A percentile compares a stretch with the other conserved stretches of the same genome.
Evolutionary conservation across 1,284 basidiomycete genomes (phyloP).

Genomic region (Xerocomus minutiporus): DNA sequence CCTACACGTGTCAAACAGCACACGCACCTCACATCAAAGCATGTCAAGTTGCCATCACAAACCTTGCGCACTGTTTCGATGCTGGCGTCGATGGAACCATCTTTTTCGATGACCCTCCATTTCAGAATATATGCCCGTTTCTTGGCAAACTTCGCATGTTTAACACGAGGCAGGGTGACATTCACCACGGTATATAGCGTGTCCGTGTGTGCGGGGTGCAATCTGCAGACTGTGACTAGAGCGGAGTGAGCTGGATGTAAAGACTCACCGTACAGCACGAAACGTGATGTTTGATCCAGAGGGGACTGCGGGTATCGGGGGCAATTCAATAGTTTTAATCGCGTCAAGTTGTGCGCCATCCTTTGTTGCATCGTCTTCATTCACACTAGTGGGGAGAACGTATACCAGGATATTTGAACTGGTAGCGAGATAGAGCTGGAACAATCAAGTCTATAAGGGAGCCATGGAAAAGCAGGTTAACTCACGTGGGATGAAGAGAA

Average conservation of each 20-base stretch:
- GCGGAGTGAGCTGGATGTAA: not conserved
- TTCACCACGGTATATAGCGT: conserved; percentile 76
- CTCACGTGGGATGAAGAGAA: conserved; percentile 55
- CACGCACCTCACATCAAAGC: conserved; percentile 77
- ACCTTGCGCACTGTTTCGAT: conserved; percentile 58
- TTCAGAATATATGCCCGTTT: conserved; percentile 60
- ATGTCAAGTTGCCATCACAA: conserved; percentile 76
- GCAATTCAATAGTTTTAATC: conserved; percentile 50
- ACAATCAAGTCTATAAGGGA: conserved; percentile 6
- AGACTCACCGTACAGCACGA: conserved; percentile 63
- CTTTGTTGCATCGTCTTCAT: conserved; percentile 32
- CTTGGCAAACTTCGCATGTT: conserved; percentile 49
- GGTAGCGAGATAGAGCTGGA: conserved; percentile 61
- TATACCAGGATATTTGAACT: conserved; percentile 63
- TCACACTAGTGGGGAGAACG: conserved; percentile 34
- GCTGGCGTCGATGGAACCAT: conserved; percentile 32
- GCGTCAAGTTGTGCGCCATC: conserved; percentile 38
- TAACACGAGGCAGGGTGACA: conserved; percentile 52
- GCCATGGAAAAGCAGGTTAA: conserved; percentile 2
- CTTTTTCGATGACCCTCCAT: conserved; percentile 54
- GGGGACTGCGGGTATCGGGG: conserved; percentile 45
- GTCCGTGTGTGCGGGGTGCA: conserved; percentile 52
- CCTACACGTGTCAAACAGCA: conserved; percentile 6
- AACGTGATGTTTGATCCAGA: conserved; percentile 52
- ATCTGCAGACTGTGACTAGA: conserved; percentile 39